Conservation (phyloP, 306 rosid species). For the Adenanthera pavonina region DNA sequence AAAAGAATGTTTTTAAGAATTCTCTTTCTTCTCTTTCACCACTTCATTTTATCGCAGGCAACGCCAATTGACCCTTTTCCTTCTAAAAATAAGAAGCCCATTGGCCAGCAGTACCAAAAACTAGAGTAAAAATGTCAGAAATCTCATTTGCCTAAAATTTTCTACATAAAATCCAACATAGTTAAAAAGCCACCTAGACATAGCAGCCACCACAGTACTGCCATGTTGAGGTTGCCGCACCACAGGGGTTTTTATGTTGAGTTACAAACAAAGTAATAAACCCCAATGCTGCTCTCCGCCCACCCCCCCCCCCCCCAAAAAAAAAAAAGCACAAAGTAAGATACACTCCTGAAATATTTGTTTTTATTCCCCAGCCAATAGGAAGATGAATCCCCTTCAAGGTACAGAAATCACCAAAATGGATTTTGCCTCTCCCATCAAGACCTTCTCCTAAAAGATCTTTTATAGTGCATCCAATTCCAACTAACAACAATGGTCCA, state of each 20-base stretch:
- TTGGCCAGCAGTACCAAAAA: neutral
- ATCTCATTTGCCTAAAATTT: neutral
- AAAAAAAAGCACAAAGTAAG: too few species aligned
- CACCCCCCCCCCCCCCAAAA: too few species aligned
- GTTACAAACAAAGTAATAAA: too few species aligned
- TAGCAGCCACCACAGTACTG: neutral
- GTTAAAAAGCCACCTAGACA: neutral
- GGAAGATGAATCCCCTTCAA: too few species aligned
- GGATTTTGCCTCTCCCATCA: too few species aligned
- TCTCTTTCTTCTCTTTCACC: neutral
- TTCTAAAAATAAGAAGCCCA: neutral
- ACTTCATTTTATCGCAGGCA: neutral
- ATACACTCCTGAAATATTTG: too few species aligned
- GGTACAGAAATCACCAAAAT: too few species aligned
- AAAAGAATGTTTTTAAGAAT: neutral
- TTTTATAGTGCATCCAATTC: too few species aligned
- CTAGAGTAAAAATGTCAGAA: neutral
- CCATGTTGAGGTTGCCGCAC: neutral
- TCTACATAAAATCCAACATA: neutral
- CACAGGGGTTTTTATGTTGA: neutral
- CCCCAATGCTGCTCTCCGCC: too few species aligned
- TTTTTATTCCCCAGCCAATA: too few species aligned
- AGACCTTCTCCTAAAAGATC: too few species aligned
- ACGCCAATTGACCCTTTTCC: neutral
- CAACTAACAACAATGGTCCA: neutral